A percentile compares a stretch with the other conserved stretches of the same genome.
These are phyloP conservation scores for Oryza brachyantha DNA, from an alignment of 176 grass and related monocot genomes.

Conservation along the genomic window DNA sequence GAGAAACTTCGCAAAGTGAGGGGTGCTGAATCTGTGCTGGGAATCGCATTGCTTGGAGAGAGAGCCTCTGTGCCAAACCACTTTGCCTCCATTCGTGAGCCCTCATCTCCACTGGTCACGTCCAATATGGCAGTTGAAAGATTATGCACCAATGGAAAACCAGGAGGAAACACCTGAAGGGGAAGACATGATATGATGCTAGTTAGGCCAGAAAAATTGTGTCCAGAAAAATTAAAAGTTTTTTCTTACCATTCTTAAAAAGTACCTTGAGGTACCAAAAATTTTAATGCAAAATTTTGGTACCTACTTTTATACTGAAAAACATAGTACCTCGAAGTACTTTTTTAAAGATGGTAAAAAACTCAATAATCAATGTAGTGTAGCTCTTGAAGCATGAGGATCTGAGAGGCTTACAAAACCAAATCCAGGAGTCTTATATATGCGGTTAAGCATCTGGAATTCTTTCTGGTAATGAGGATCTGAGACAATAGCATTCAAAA, in stretches of 20 bases:
- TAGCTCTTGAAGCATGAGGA: no score
- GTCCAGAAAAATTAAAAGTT: no score
- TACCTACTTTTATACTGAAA: no score
- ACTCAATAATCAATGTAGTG: no score
- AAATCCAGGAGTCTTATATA: constrained; percentile 63
- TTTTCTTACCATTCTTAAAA: no score
- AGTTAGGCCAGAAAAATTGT: not conserved
- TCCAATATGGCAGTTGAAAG: constrained; percentile 53
- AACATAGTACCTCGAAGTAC: no score
- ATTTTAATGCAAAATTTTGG: no score
- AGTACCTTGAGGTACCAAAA: no score
- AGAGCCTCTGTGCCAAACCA: constrained; percentile 29
- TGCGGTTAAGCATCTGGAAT: constrained; percentile 48
- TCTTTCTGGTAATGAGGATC: constrained; percentile 15
- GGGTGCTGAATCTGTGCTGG: constrained; percentile 12
- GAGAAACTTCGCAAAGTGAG: constrained; percentile 45
- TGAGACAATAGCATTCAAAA: constrained; percentile 51
- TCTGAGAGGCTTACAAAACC: constrained; percentile 62
- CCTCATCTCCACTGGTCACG: constrained; percentile 29
- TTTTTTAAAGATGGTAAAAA: no score
- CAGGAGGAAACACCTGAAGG: constrained; percentile 48
- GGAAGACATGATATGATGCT: not conserved
- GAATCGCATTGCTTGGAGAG: not conserved
- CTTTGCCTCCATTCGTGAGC: constrained; percentile 24
- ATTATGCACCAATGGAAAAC: constrained; percentile 41